Percentiles rank a stretch among this genome's conserved stretches.
Evolutionary conservation across 805 yeast species (phyloP).

Genomic region (Cyberlindnera japonica): DNA sequence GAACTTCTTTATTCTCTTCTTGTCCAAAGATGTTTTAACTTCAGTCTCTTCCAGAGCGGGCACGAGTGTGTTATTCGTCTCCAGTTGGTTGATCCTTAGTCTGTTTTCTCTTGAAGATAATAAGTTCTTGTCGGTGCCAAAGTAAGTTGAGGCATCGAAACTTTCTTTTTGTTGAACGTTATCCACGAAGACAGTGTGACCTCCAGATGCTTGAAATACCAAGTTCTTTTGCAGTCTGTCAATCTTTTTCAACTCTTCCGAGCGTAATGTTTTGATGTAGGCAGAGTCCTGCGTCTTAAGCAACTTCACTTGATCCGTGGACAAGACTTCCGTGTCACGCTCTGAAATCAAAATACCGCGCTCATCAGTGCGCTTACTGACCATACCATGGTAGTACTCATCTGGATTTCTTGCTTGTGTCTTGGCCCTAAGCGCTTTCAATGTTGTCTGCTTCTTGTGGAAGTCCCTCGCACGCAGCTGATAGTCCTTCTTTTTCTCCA

Average conservation of each 20-base stretch:
- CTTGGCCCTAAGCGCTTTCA: slow-evolving; percentile 70
- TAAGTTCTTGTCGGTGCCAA: slow-evolving; percentile 66
- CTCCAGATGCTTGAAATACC: slow-evolving; percentile 56
- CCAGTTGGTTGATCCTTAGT: slow-evolving; percentile 57
- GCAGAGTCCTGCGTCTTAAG: slow-evolving; percentile 89
- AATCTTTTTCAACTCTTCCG: slow-evolving; percentile 63
- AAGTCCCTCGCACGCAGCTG: slow-evolving; percentile 64
- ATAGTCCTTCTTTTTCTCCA: slow-evolving; percentile 91
- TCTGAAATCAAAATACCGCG: slow-evolving; percentile 67
- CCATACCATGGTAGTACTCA: slow-evolving; percentile 96
- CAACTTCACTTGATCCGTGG: slow-evolving; percentile 73
- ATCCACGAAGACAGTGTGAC: slow-evolving; percentile 85
- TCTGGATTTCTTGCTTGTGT: slow-evolving; percentile 81
- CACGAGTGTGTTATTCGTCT: slow-evolving; percentile 33
- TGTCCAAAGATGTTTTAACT: slow-evolving; percentile 39
- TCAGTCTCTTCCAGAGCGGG: slow-evolving; percentile 26
- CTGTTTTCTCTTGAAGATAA: slow-evolving; percentile 69
- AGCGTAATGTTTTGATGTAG: slow-evolving; percentile 74
- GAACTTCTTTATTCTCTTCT: slow-evolving; percentile 58
- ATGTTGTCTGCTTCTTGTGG: slow-evolving; percentile 52
- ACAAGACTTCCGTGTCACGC: slow-evolving; percentile 56
- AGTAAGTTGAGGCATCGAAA: slow-evolving; percentile 63
- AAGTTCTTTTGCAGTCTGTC: slow-evolving; percentile 45
- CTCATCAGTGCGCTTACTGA: slow-evolving; percentile 58
- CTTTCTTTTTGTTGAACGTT: slow-evolving; percentile 46